These are phyloP conservation scores for Colletotrichum filicis DNA, from an alignment of 2,329 filamentous ascomycete species.

Conservation along the genomic window DNA sequence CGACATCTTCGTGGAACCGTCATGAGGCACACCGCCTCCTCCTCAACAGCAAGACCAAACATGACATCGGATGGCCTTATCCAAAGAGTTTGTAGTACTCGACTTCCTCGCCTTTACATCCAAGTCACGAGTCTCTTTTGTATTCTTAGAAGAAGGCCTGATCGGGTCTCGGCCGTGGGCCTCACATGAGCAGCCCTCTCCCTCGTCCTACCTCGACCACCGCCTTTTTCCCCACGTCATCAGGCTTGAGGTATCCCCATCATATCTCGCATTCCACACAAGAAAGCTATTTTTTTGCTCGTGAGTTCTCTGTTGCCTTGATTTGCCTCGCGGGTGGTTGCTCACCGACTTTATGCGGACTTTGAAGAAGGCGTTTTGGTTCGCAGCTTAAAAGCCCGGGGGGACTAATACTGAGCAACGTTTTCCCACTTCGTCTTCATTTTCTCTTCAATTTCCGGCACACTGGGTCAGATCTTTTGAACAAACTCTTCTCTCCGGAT, in stretches of 20 bases:
- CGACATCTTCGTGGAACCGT: slow-evolving; percentile 12
- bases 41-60: background rate
- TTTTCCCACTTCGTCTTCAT: background rate
- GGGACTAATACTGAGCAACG: no score
- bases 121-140: background rate
- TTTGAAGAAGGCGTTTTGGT: background rate
- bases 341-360: slow-evolving; percentile 21
- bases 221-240: background rate
- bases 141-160: background rate
- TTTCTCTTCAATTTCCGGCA: background rate
- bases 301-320: background rate
- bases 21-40: slow-evolving; percentile 10
- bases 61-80: background rate
- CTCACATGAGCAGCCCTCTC: background rate
- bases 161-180: background rate
- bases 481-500: background rate
- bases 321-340: slow-evolving; percentile 2
- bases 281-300: background rate
- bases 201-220: background rate
- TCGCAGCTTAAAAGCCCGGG: background rate
- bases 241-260: background rate
- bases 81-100: background rate
- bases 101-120: background rate
- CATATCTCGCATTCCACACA: background rate
- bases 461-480: fast-evolving